Evolutionary conservation across 2,329 filamentous ascomycete species (phyloP), one percentile per base, ranked within the genome.

Genomic region (Stachybotrys echinatus): DNA sequence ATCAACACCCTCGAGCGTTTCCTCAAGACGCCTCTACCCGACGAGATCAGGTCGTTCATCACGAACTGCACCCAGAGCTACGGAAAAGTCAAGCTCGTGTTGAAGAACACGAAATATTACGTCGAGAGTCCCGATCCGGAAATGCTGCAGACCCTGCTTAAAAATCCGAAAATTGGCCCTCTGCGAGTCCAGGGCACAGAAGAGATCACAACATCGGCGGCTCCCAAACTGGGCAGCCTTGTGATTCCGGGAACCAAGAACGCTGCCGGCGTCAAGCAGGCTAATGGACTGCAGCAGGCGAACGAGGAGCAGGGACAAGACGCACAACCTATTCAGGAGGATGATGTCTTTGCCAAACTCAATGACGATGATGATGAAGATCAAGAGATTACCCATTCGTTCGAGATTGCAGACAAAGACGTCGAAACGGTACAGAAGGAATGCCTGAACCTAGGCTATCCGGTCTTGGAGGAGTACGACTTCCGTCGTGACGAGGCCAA

Each of bases 181-280:
- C 84, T 89, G 48, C 83, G 92, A 50, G 81, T 95, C 4, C 87
- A 95, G 54, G 83, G 82, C 14, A 76, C 77, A 10, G 74, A 77
- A 17, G 88, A 88, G 48, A 85, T 96, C 48, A 90, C 87, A 10
- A 89, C 87, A 38, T 87, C 88, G 47, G 85, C 84, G 44, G 92
- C 92, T 5, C 89, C 92, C 1, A 94, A 91, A 63, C 88, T 95
- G 76, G 88, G 84, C 6, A 88, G 85, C 1, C 76, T 97, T 50
- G 90, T 95, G 40, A 99, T 99, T 64, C 90, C 92, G 0, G 94
- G 94, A 49, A 97, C 94, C 0, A 94, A 91, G 61, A 89, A 95
- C 69, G 92, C 94, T 5, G 92, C 90, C 31, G 92, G 91, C 52
- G 84, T 92, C 14, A 87, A 87, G 60, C 88, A 96, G 67, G 87